Evolutionary conservation across 2,329 filamentous ascomycete species (phyloP).

Genomic region (Talaromyces sp.): DNA sequence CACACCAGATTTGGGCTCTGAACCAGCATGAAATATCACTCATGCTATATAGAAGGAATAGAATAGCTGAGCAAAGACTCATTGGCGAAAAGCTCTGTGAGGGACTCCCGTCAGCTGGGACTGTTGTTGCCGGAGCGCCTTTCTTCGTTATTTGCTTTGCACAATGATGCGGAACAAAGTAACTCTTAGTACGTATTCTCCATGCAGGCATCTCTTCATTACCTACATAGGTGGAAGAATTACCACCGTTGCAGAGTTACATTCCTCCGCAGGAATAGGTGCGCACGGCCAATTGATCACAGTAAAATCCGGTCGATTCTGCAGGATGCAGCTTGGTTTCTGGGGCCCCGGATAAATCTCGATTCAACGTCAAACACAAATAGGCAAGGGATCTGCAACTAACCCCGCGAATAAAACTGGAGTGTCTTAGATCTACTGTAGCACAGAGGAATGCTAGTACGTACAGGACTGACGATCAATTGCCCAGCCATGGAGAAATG

Average conservation of each 20-base stretch:
- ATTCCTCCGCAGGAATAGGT: neutral
- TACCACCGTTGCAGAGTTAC: slow-evolving; percentile 2
- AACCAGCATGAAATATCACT: neutral
- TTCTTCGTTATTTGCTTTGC: no score
- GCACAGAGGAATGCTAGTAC: neutral
- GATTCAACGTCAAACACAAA: neutral
- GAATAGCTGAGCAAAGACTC: neutral
- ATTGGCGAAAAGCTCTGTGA: neutral
- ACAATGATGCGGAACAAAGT: no score
- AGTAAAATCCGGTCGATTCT: neutral
- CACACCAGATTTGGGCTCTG: no score
- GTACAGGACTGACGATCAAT: neutral
- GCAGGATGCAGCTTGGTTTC: neutral
- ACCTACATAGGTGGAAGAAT: neutral
- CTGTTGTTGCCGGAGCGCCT: neutral
- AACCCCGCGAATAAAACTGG: neutral
- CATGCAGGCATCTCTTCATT: no score
- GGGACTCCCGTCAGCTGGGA: no score
- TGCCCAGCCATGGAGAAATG: neutral
- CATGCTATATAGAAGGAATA: neutral
- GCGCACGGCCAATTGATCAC: neutral
- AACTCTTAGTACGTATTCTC: no score
- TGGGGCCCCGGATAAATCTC: neutral
- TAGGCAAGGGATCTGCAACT: slow-evolving; percentile 2
- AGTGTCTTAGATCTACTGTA: neutral